phyloP scores from a whole-genome alignment of 2,329 filamentous ascomycete genomes.

The Cladosporium austrohemisphaericum region DNA sequence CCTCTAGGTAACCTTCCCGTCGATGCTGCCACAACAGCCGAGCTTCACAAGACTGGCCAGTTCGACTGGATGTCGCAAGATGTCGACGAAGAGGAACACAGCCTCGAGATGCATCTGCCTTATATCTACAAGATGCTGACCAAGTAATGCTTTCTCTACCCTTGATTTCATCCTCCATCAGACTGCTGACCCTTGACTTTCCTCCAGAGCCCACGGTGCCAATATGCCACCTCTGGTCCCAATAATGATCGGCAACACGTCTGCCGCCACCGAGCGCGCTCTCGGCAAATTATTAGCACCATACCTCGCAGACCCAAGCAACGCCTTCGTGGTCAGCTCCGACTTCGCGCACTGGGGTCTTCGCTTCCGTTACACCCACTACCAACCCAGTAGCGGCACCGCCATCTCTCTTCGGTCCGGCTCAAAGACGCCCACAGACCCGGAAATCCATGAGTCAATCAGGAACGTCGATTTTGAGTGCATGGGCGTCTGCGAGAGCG shows the following conservation, averaged over 20 bases:
- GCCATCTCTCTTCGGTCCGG: conserved; percentile 40
- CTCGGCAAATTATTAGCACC: conserved; percentile 70
- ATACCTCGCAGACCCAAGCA: conserved; percentile 70
- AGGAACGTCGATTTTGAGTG: conserved; percentile 72
- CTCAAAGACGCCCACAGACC: conserved; percentile 42
- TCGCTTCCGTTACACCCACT: conserved; percentile 79
- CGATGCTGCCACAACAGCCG: conserved; percentile 54
- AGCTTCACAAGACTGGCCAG: conserved; percentile 51
- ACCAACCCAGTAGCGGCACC: conserved; percentile 53
- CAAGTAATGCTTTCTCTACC: conserved; percentile 32
- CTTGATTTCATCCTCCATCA: conserved; percentile 14
- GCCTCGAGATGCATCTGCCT: conserved; percentile 92
- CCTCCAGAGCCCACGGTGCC: conserved; percentile 35
- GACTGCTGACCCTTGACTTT: not conserved
- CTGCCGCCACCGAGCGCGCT: conserved; percentile 59
- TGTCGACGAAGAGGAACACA: conserved; percentile 81
- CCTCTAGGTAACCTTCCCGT: conserved; percentile 68
- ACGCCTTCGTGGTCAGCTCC: conserved; percentile 83
- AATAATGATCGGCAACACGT: conserved; percentile 77
- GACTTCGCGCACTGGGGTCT: conserved; percentile 97
- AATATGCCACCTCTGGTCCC: conserved; percentile 74
- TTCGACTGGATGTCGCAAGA: conserved; percentile 62
- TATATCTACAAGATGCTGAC: conserved; percentile 80
- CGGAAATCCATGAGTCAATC: conserved; percentile 79
- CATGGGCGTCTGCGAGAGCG: conserved; percentile 79